These are phyloP conservation scores for Aureobasidium sp. DNA, from an alignment of 2,329 filamentous ascomycete species.

Conservation along the genomic window DNA sequence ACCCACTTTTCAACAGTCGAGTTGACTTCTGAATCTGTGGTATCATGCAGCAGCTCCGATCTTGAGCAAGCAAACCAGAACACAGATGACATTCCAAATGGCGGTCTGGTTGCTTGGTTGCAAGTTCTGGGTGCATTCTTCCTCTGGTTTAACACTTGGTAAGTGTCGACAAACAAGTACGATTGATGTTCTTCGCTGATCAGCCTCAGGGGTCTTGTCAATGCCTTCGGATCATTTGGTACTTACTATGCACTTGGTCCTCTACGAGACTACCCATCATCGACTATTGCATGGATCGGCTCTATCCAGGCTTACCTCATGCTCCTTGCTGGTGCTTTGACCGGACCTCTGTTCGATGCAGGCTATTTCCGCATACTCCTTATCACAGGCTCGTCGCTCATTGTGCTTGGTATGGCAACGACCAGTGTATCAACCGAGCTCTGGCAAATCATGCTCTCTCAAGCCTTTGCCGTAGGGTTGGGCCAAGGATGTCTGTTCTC, in stretches of 20 bases:
- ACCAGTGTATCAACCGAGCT: conserved; percentile 17
- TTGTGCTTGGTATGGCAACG: conserved; percentile 35
- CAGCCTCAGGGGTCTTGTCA: conserved; percentile 39
- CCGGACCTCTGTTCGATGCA: conserved; percentile 43
- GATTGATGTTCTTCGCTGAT: neutral
- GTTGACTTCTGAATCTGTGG: neutral
- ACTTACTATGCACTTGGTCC: conserved; percentile 44
- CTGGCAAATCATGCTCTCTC: conserved; percentile 19
- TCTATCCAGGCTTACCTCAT: conserved; percentile 43
- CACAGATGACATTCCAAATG: conserved; percentile 27
- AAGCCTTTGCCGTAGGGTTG: conserved; percentile 42
- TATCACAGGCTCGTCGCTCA: conserved; percentile 34
- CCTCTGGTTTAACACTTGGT: conserved; percentile 43
- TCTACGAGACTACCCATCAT: conserved; percentile 36
- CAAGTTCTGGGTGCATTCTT: conserved; percentile 44
- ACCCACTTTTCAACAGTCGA: neutral
- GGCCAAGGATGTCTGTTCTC: conserved; percentile 38
- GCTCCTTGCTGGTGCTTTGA: conserved; percentile 39
- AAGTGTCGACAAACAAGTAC: neutral
- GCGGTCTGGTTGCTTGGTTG: conserved; percentile 41
- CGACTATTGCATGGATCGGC: conserved; percentile 42
- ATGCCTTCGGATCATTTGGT: conserved; percentile 48
- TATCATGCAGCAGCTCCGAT: neutral
- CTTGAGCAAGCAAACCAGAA: neutral
- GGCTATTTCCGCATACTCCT: conserved; percentile 41